Base-by-base conservation (phyloP, 2,329 filamentous ascomycete genomes). In the Fusarium caatingaense region DNA sequence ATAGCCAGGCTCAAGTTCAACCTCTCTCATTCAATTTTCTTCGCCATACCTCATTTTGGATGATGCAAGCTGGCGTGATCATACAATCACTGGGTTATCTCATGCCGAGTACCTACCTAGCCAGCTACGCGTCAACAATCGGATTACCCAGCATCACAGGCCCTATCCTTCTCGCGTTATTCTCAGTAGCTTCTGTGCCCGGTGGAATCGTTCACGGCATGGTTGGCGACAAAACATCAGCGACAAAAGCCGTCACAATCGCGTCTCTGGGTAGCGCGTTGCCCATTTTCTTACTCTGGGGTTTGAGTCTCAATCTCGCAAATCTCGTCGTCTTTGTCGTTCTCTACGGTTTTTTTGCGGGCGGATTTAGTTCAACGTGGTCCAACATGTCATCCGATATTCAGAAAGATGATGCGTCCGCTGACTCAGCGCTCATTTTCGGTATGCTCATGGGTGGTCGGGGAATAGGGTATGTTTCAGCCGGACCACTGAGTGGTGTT, bases 341-440 rank as follows among this genome's bases (percentile, higher is more conserved):
- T 16, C 80, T 85, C 6, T 91, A 89, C 69, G 89, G 89, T 1
- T 85, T 91, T 72, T 91, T 90, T 45, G 88, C 89, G 0, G 87
- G 88, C 4, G 86, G 86, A 0, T 91, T 88, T 69, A 87, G 85
- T 30, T 84, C 86, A 2, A 87, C 88, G 0, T 91, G 89, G 88
- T 84, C 84, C 4, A 85, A 85, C 2, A 82, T 86, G 72, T 80
- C 84, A 76, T 78, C 74, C 40, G 81, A 84, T 28, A 76, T 85
- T 6, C 72, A 76, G 20, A 66, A 66, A 18, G 66, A 71, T 15
- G 69, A 77, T 21, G 30, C 66, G 5, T 54, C 67, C 1, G 68
- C 77, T 6, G 76, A 78, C 46, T 70, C 76, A 6, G 72, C 75
- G 5, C 54, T 78, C 28, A 69, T 78, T 2, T 78, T 78, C 34